phyloP scores from a whole-genome alignment of 345 rosid genomes.

The Lenwebbia sp. region DNA sequence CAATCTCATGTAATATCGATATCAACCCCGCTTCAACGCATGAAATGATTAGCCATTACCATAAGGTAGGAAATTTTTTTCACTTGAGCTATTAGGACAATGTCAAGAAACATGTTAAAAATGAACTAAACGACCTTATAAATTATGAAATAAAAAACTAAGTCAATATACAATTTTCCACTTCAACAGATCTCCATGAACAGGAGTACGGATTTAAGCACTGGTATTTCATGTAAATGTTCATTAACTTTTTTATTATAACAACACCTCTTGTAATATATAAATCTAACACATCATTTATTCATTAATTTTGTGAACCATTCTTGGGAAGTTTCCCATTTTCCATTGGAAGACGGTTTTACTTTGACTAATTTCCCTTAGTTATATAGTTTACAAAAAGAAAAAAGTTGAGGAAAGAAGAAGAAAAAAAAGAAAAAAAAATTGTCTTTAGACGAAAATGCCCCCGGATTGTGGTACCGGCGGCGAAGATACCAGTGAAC shows the following conservation, averaged over 20 bases:
- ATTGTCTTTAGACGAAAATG: neutral
- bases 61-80: neutral
- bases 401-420: neutral
- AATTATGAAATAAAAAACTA: neutral
- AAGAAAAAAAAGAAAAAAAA: neutral
- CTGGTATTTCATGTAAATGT: neutral
- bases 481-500: neutral
- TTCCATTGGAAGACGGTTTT: neutral
- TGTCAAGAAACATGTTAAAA: neutral
- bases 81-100: neutral
- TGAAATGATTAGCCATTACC: neutral
- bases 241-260: neutral
- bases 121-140: neutral
- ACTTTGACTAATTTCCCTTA: neutral
- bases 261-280: neutral
- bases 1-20: neutral
- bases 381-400: neutral
- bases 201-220: neutral
- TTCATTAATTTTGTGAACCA: neutral
- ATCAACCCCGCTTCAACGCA: too few species aligned
- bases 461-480: neutral
- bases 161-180: neutral
- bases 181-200: neutral
- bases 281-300: neutral
- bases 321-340: neutral